Base-by-base conservation (phyloP, 768 basidiomycete species). In the Phylloporus sp. region DNA sequence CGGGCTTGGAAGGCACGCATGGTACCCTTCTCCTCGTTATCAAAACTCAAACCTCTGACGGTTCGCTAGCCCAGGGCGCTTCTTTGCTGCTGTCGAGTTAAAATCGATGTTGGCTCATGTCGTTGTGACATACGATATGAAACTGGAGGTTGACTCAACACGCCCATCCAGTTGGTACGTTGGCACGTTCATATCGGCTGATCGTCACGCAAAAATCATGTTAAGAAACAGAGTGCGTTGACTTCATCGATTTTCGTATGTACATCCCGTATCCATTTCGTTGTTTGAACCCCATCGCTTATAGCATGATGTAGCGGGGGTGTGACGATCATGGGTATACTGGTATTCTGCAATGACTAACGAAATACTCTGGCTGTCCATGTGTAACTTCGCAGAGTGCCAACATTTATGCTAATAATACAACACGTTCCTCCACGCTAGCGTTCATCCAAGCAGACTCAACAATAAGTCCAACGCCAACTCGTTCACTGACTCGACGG, bases 1-100 rank as follows among this genome's bases (percentile, higher is more conserved):
- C 59, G 76, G 76, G 18, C 58, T 58, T 2, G 63, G 65, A 23
- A 57, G 24, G 45, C 36, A 50, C 5, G 50, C 57, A 1, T 59
- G 59, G 57, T 59, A 36, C 2, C 18, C 49, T 18, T 22, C 23
- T 18, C 12, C 1, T n/a, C 6, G 9, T 6, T 42, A 3, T 18
- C 24, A 16, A 16, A 7, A 42, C n/a, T n/a, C 6, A n/a, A 7
- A 10, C n/a, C n/a, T 18, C 16, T 16, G 10, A n/a, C 26, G 27
- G 20, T 32, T 8, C 10, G 16, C 13, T 20, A 61, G 61, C 20
- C 47, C 54, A 0, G 60, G 60, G 23, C 61, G 61, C 31, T 56
- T 63, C 42, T 52, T 56, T 13, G 54, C 55, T 12, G 47, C 44
- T 13, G 29, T 0, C 18, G 41, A 36, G 38, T 12, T 62, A 41